phyloP scores from a whole-genome alignment of 192 early-diverging fungal genomes.

The Backusella luteola region DNA sequence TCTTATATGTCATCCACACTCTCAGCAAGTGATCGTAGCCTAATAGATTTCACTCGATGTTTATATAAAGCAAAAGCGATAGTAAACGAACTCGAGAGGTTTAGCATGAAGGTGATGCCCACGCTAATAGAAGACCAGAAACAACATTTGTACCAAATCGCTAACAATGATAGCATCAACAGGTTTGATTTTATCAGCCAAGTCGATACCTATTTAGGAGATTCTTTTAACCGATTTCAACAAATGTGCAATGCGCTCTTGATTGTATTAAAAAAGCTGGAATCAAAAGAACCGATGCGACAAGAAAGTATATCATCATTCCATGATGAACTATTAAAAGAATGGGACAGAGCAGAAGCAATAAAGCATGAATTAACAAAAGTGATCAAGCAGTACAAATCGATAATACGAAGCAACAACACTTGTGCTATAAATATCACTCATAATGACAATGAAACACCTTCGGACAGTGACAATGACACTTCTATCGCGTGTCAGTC shows the following conservation, averaged over 20 bases:
- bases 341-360: constrained; percentile 17
- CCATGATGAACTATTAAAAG: constrained; percentile 10
- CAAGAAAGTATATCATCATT: constrained; percentile 18
- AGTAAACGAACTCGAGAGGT: constrained; percentile 15
- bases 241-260: constrained; percentile 21
- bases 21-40: constrained; percentile 8
- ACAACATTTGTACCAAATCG: background rate
- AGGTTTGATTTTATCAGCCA: background rate
- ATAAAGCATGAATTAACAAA: background rate
- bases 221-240: constrained; percentile 13
- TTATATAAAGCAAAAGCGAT: constrained; percentile 22
- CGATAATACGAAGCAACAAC: background rate
- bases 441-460: background rate
- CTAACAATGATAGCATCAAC: background rate
- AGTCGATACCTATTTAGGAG: constrained; percentile 8
- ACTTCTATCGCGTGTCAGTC: background rate
- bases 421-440: background rate
- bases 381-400: background rate
- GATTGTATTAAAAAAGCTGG: constrained; percentile 19
- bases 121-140: background rate
- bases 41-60: constrained; percentile 28
- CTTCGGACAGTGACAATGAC: background rate
- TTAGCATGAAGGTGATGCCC: constrained; percentile 14
- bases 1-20: background rate
- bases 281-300: constrained; percentile 11